Evolutionary conservation across 192 early-diverging fungal species (phyloP).

Genomic region (Diversispora epigaea): DNA sequence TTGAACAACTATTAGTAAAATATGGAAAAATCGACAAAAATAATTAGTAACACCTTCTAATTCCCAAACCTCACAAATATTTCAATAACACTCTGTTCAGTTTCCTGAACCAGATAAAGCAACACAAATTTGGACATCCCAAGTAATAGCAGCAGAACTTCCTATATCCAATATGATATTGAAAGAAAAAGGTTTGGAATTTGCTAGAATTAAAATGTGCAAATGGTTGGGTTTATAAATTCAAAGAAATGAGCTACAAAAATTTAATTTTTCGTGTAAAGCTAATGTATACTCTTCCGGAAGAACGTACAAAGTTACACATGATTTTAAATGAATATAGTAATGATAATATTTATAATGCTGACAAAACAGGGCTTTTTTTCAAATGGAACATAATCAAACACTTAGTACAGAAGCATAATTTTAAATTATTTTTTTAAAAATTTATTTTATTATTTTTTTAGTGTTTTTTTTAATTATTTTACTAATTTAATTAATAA

Average conservation of each 20-base stretch:
- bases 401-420: not conserved
- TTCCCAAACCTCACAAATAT: not conserved
- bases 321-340: not conserved
- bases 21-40: not conserved
- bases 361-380: no score
- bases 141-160: not conserved
- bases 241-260: not conserved
- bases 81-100: not conserved
- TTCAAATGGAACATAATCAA: not conserved
- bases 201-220: not conserved
- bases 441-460: not conserved
- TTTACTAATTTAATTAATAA: not conserved
- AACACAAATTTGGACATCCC: not conserved
- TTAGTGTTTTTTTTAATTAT: not conserved
- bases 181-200: not conserved
- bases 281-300: not conserved
- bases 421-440: not conserved
- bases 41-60: not conserved
- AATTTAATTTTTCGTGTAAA: not conserved
- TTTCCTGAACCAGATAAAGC: not conserved
- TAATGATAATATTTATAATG: not conserved
- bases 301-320: not conserved
- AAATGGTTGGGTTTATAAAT: constrained; percentile 5
- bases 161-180: not conserved
- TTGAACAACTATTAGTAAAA: not conserved